Percentiles rank a stretch among this genome's conserved stretches.
Evolutionary conservation across 116 monocot genomes (phyloP).

Genomic region (Zostera marina): DNA sequence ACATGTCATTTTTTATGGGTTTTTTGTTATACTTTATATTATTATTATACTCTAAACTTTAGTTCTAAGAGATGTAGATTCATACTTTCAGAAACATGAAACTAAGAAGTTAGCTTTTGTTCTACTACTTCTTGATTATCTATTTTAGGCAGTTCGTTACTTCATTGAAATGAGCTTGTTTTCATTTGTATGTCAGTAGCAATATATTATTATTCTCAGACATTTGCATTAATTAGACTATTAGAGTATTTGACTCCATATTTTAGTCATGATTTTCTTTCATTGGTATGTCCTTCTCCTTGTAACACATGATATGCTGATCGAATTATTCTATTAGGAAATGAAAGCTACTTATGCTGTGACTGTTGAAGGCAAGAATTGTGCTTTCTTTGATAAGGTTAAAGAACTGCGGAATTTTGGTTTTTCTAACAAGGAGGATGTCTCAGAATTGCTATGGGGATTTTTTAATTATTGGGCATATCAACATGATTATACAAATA

Average conservation of each 20-base stretch:
- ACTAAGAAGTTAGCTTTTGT: too few relatives aligned
- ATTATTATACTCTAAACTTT: too few relatives aligned
- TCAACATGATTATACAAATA: slow-evolving; percentile 49
- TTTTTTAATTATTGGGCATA: slow-evolving; percentile 87
- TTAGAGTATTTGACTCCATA: too few relatives aligned
- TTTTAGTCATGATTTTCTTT: neutral
- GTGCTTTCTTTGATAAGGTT: slow-evolving; percentile 58
- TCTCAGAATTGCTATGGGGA: slow-evolving; percentile 43
- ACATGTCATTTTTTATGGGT: neutral
- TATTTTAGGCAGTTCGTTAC: neutral
- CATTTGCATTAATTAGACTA: too few relatives aligned
- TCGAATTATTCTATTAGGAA: slow-evolving; percentile 18
- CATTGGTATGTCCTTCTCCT: neutral
- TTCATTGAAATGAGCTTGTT: neutral
- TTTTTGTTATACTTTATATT: too few relatives aligned
- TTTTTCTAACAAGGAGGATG: slow-evolving; percentile 40
- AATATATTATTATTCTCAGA: too few relatives aligned
- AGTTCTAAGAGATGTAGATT: too few relatives aligned
- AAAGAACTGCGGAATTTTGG: slow-evolving; percentile 39
- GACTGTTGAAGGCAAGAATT: slow-evolving; percentile 36
- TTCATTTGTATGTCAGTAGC: neutral
- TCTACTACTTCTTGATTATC: too few relatives aligned
- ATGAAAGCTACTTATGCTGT: slow-evolving; percentile 46
- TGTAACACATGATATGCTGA: neutral
- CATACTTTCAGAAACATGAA: too few relatives aligned